These are phyloP conservation scores for Thielaviopsis ethacetica DNA, from an alignment of 2,329 filamentous ascomycete species.

Conservation along the genomic window DNA sequence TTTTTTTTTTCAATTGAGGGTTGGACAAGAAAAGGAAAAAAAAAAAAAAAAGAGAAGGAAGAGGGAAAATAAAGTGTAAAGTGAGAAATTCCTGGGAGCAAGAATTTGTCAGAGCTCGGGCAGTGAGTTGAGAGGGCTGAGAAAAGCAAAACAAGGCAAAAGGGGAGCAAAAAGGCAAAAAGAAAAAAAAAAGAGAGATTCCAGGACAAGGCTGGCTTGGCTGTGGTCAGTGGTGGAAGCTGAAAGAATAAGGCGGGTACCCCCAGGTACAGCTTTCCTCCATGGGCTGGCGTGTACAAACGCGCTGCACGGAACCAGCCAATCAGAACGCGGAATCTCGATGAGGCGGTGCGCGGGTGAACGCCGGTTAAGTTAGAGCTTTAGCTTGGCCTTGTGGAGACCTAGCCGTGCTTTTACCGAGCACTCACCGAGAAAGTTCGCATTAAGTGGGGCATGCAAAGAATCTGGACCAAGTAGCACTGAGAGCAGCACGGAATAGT, in stretches of 20 bases:
- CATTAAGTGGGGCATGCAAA: neutral
- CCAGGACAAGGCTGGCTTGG: neutral
- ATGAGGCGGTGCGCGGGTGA: neutral
- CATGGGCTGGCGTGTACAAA: neutral
- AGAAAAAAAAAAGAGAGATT: slow-evolving; percentile 3
- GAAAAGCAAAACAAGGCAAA: neutral
- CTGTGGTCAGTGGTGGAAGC: neutral
- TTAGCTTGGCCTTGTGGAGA: neutral
- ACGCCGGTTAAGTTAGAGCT: neutral
- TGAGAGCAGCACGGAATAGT: neutral
- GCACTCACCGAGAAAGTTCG: slow-evolving; percentile 4
- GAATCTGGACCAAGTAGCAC: neutral
- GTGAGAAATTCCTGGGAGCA: slow-evolving; percentile 9
- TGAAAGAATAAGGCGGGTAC: neutral
- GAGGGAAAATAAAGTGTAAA: neutral
- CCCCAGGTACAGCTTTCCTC: neutral
- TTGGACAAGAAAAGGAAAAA: neutral
- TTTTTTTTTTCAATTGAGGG: slow-evolving; percentile 2
- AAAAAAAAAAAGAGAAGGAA: slow-evolving; percentile 1
- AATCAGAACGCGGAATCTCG: neutral
- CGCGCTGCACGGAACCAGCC: neutral
- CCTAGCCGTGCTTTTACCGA: neutral
- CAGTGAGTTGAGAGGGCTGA: neutral
- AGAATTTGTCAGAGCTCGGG: slow-evolving; percentile 9
- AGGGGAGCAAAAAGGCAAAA: slow-evolving; percentile 1